phyloP scores from a whole-genome alignment of 169 alveolate species.

The Besnoitia besnoiti region DNA sequence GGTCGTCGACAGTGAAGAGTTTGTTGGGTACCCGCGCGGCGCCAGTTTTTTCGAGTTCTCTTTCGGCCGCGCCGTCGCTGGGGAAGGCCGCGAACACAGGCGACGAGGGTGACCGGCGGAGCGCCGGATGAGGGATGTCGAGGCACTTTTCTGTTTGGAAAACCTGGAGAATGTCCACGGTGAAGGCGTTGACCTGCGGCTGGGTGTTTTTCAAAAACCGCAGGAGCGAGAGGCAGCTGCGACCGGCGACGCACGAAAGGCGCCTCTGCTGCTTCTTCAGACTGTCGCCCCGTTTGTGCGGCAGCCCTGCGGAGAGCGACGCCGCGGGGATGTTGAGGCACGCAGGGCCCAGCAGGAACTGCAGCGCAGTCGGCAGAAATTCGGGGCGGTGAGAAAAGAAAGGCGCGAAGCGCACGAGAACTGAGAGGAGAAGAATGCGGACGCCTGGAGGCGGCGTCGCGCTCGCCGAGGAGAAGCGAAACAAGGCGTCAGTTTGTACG shows the following conservation, averaged over 20 bases:
- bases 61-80: neutral
- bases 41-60: neutral
- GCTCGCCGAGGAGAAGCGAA: neutral
- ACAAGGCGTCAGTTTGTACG: neutral
- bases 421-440: neutral
- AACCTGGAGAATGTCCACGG: neutral
- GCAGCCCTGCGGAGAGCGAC: neutral
- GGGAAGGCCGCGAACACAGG: neutral
- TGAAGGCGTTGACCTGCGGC: slow-evolving; percentile 18
- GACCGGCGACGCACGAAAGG: neutral
- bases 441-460: neutral
- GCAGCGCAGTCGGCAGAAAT: neutral
- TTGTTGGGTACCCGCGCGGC: neutral
- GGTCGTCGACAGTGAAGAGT: slow-evolving; percentile 13
- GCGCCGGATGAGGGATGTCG: neutral
- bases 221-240: slow-evolving; percentile 2
- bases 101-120: neutral
- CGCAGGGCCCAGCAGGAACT: slow-evolving; percentile 29
- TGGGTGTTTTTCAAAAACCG: slow-evolving; percentile 17
- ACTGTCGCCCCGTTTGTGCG: neutral
- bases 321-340: neutral
- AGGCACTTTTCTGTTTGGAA: neutral
- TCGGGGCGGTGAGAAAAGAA: slow-evolving; percentile 1
- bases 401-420: slow-evolving; percentile 12
- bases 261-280: neutral